Conservation (phyloP, 139 green algal genomes). For the Chlamydomonas applanata region DNA sequence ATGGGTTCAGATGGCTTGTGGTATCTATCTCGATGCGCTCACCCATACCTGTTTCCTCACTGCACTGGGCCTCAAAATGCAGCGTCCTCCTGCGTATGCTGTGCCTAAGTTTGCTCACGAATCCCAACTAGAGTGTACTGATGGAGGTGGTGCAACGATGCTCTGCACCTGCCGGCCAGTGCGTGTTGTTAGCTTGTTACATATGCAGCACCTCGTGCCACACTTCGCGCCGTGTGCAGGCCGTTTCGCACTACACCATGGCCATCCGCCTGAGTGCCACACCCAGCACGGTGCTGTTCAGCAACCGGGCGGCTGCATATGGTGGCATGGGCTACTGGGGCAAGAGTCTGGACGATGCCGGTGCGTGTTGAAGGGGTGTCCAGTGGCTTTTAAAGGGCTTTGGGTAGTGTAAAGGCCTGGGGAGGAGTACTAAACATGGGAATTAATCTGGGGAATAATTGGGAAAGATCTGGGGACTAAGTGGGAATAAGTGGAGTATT, state of each 20-base stretch:
- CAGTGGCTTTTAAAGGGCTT: background rate
- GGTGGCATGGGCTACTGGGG: constrained; percentile 31
- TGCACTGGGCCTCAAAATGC: no score
- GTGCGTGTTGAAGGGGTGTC: background rate
- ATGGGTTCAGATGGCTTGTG: no score
- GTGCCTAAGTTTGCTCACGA: no score
- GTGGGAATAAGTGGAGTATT: no score
- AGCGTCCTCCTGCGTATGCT: no score
- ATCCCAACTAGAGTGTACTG: no score
- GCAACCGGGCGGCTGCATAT: constrained; percentile 52
- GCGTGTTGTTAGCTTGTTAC: background rate
- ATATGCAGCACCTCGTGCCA: background rate
- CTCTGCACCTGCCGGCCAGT: background rate
- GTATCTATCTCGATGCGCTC: no score
- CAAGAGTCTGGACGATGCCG: constrained; percentile 36
- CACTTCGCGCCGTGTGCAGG: background rate
- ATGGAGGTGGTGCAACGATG: no score
- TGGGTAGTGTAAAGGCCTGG: background rate
- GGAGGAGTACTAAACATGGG: background rate
- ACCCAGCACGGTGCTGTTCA: constrained; percentile 39
- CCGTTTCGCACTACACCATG: constrained; percentile 53
- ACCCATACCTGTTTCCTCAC: no score
- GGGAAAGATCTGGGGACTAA: background rate
- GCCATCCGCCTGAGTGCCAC: constrained; percentile 28
- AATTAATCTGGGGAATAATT: background rate